Conservation (phyloP, 2,329 filamentous ascomycete species). For the Canariomyces notabilis region DNA sequence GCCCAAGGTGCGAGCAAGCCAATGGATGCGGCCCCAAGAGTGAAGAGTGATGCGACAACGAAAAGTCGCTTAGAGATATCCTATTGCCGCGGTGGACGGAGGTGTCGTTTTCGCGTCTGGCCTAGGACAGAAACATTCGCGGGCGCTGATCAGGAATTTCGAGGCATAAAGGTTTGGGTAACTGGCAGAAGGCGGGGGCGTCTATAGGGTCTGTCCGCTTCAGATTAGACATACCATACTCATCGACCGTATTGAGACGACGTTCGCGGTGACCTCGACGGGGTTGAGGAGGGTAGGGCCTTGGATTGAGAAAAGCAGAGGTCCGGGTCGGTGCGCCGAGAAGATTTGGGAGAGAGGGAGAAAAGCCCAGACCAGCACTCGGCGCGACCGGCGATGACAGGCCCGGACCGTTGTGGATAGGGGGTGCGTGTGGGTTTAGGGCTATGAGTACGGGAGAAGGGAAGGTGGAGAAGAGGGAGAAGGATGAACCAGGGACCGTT, state of each 20-base stretch:
- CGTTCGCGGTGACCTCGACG: too few species aligned
- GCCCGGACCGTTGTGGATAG: constrained; percentile 14
- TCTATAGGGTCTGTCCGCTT: constrained; percentile 15
- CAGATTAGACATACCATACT: constrained; percentile 21
- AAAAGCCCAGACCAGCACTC: constrained; percentile 13
- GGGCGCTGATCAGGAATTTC: neutral
- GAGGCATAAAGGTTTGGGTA: constrained; percentile 3
- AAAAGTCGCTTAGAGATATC: neutral
- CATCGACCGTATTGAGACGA: constrained; percentile 4
- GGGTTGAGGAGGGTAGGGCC: too few species aligned
- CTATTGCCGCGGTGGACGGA: neutral
- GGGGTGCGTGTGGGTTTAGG: constrained; percentile 9
- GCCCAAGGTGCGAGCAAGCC: neutral
- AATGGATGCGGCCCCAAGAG: neutral
- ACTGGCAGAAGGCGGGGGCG: constrained; percentile 9
- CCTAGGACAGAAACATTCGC: neutral
- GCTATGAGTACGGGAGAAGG: constrained; percentile 4
- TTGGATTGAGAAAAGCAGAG: constrained; percentile 4
- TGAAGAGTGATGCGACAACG: neutral
- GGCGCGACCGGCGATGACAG: constrained; percentile 11
- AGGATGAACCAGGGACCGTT: too few species aligned
- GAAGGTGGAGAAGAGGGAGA: constrained; percentile 3
- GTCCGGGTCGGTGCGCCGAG: constrained; percentile 9
- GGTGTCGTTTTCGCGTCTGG: neutral
- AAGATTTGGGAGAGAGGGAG: constrained; percentile 10